Evolutionary conservation across 495 filamentous ascomycete species (phyloP), one percentile per base, ranked within the genome.

Genomic region (Baudoinia panamericana): DNA sequence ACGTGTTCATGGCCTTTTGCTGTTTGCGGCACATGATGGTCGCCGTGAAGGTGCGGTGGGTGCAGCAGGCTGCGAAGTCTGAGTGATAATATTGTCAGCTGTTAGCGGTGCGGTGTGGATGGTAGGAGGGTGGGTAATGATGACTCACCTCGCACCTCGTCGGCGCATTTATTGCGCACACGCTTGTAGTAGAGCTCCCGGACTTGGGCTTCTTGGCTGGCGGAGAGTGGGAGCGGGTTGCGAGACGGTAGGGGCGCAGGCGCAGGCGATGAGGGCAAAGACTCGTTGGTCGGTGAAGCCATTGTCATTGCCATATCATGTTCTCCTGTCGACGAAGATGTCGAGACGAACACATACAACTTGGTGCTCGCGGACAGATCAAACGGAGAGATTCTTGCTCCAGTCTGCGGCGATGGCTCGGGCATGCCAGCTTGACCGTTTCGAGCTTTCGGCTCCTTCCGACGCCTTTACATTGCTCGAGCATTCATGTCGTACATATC

Each of bases 1-100:
- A 97, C 36, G 63, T 68, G 63, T 96, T 96, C 90, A 97, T 97
- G 16, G 73, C 67, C 25, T 77, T 72, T 30, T 82, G 80, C 50
- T 86, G 68, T 7, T 64, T 59, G 20, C 85, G 80, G 64, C 90
- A 97, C 12, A 75, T 69, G 71, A 85, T 94, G 2, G 82, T 78
- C 13, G 84, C 80, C 24, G 78, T 80, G 51, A 95, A 67, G 9
- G 92, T 96, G 39, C 84, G 80, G 59, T 75, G 76, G 25, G 73
- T 69, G 19, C 87, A 86, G 68, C 90, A 97, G 55, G 80, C 71
- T 31, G 92, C 90, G 61, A 96, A 90, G 40, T 78, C 88, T 93
- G 27, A 8, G 11, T 2, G 18, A 11, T 12, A 16, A 5, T 4
- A 21, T 16, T n/a, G 37, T 37, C 6, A 32, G 38, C n/a, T 29